These are phyloP conservation scores for Myxozyma udenii DNA, from an alignment of 805 yeast species.

Conservation along the genomic window DNA sequence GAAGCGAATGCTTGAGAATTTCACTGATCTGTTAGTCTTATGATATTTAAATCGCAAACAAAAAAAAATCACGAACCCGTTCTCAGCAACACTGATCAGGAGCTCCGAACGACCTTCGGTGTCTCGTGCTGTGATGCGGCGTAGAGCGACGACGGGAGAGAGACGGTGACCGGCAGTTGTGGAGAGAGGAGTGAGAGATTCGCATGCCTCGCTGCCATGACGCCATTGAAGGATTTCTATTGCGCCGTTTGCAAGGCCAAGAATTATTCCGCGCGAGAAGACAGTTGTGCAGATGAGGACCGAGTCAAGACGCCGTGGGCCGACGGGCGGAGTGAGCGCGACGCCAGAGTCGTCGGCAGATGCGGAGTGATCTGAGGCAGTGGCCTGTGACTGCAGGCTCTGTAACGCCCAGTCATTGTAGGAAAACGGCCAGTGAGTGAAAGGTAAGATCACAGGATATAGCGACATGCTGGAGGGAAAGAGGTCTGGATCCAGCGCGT, in stretches of 20 bases:
- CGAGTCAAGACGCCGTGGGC: constrained; percentile 15
- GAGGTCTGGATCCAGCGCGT: too few relatives aligned
- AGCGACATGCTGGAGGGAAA: constrained; percentile 15
- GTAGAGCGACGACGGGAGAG: constrained; percentile 25
- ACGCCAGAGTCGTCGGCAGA: neutral
- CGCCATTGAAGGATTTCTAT: constrained; percentile 26
- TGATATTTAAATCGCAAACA: neutral
- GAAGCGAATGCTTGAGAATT: constrained; percentile 27
- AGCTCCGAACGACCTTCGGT: constrained; percentile 28
- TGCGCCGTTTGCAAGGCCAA: constrained; percentile 26
- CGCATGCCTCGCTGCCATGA: constrained; percentile 1
- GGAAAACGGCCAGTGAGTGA: constrained; percentile 29
- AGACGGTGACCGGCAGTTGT: constrained; percentile 28
- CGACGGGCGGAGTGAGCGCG: constrained; percentile 10
- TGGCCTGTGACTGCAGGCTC: too few relatives aligned
- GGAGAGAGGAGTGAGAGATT: constrained; percentile 13
- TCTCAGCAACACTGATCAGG: constrained; percentile 23
- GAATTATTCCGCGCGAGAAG: constrained; percentile 24
- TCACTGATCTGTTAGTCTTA: constrained; percentile 7
- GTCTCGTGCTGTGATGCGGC: constrained; percentile 25
- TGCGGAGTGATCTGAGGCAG: constrained; percentile 2
- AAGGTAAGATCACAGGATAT: constrained; percentile 26
- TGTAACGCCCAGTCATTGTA: too few relatives aligned
- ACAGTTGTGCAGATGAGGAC: constrained; percentile 26
- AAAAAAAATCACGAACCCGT: constrained; percentile 14